These are phyloP conservation scores for Candida ulmi DNA, from an alignment of 805 yeast species.

Conservation along the genomic window DNA sequence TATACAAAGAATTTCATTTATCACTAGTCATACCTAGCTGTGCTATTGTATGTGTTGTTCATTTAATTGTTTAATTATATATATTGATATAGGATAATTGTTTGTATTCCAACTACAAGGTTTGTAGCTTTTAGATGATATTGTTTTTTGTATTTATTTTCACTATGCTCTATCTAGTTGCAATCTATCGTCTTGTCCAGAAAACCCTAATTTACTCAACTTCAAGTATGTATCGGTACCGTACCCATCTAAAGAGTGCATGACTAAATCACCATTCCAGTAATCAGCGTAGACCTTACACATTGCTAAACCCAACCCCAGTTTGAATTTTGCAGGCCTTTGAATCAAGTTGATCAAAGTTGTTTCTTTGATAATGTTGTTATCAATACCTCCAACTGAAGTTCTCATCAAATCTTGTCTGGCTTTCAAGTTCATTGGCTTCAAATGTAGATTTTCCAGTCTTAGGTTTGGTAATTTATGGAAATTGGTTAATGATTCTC, in stretches of 20 bases:
- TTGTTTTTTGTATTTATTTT: too few relatives aligned
- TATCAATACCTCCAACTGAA: conserved; percentile 34
- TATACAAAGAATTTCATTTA: too few relatives aligned
- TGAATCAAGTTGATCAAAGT: conserved; percentile 62
- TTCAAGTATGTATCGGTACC: conserved; percentile 87
- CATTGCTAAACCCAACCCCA: conserved; percentile 90
- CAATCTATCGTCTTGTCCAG: conserved; percentile 47
- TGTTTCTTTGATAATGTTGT: conserved; percentile 22
- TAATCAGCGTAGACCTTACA: conserved; percentile 91
- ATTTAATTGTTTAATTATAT: too few relatives aligned
- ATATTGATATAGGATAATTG: too few relatives aligned
- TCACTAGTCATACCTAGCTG: too few relatives aligned
- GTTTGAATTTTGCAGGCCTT: conserved; percentile 66
- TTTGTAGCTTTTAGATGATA: too few relatives aligned
- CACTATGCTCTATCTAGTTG: conserved; percentile 68
- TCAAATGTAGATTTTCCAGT: conserved; percentile 17
- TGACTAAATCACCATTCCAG: conserved; percentile 88
- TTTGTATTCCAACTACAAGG: too few relatives aligned
- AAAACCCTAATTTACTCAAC: conserved; percentile 70
- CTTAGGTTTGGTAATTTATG: conserved; percentile 64
- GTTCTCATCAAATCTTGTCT: conserved; percentile 30
- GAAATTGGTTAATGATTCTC: conserved; percentile 55
- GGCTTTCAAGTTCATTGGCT: conserved; percentile 21
- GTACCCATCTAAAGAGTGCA: conserved; percentile 82
- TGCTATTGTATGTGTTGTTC: too few relatives aligned